Percentiles rank a stretch among this genome's conserved stretches.
Conservation (phyloP, 2,329 filamentous ascomycete genomes). For the Stenocarpella maydis region DNA sequence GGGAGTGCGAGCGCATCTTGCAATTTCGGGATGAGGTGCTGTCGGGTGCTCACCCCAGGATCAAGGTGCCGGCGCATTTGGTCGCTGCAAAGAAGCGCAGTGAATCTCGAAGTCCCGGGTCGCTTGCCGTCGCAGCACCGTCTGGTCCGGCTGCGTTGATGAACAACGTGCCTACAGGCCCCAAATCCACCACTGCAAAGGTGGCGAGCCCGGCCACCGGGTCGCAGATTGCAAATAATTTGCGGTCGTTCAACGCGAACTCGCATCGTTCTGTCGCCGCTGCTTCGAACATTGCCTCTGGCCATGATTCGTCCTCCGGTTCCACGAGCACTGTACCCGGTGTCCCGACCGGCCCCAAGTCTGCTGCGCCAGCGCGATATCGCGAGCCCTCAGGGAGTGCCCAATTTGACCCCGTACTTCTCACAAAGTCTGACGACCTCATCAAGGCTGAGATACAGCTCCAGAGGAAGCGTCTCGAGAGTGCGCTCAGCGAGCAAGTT, state of each 20-base stretch:
- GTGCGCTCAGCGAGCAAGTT: conserved; percentile 77
- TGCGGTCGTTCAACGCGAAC: conserved; percentile 48
- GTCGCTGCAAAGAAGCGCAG: conserved; percentile 39
- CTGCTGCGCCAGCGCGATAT: conserved; percentile 48
- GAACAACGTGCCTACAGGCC: conserved; percentile 31
- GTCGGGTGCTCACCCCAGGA: conserved; percentile 74
- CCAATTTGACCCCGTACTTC: conserved; percentile 81
- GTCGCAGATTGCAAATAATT: conserved; percentile 41
- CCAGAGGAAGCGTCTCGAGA: conserved; percentile 83
- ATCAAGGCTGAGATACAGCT: conserved; percentile 83
- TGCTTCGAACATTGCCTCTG: conserved; percentile 36
- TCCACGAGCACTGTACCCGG: conserved; percentile 15
- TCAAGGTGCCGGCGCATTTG: conserved; percentile 61
- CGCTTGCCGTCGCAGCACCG: conserved; percentile 37
- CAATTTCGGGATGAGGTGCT: conserved; percentile 82
- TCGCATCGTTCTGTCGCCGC: conserved; percentile 44
- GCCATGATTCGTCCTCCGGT: conserved; percentile 33
- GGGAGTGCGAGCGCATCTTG: conserved; percentile 82
- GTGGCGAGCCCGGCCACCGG: conserved; percentile 31
- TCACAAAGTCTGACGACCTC: conserved; percentile 86
- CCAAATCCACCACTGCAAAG: conserved; percentile 31
- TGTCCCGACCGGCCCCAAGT: conserved; percentile 33
- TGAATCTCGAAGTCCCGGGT: conserved; percentile 37
- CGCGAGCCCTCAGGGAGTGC: conserved; percentile 58
- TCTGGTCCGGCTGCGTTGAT: conserved; percentile 25